Conservation (phyloP, 306 rosid genomes). For the Casuarina glauca region DNA sequence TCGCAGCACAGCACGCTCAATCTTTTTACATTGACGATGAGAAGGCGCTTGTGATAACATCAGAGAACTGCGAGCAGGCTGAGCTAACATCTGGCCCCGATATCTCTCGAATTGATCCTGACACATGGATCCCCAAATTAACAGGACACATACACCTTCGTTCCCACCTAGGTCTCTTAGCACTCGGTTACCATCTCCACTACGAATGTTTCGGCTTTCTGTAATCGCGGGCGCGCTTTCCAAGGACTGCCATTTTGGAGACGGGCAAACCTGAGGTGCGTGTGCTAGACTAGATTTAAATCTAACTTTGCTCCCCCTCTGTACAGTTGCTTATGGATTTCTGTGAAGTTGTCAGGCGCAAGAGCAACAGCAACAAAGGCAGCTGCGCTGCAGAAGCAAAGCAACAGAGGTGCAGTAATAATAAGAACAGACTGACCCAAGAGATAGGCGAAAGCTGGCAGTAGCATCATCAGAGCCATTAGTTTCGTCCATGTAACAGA, state of each 20-base stretch:
- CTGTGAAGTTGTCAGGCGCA: conserved; percentile 68
- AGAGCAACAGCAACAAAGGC: conserved; percentile 64
- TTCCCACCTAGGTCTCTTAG: too few relatives aligned
- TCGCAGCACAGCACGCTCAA: too few relatives aligned
- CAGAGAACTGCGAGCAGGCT: too few relatives aligned
- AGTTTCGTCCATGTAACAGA: conserved; percentile 55
- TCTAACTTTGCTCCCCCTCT: conserved; percentile 23
- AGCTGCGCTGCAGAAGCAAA: conserved; percentile 57
- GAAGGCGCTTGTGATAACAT: too few relatives aligned
- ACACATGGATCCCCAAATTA: too few relatives aligned
- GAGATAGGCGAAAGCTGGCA: conserved; percentile 42
- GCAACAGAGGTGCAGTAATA: conserved; percentile 82
- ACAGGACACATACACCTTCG: too few relatives aligned
- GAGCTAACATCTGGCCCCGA: too few relatives aligned
- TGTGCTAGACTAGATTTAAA: conserved; percentile 42
- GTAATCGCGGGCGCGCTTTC: conserved; percentile 44
- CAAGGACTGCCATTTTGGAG: conserved; percentile 42
- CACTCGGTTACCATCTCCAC: too few relatives aligned
- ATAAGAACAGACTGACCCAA: conserved; percentile 62
- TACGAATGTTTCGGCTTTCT: neutral
- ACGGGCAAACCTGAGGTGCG: conserved; percentile 49
- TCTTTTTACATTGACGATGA: too few relatives aligned
- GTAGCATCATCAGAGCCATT: conserved; percentile 49
- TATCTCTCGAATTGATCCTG: too few relatives aligned
- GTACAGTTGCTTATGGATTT: conserved; percentile 51